Base-by-base conservation (phyloP, 768 basidiomycete species). In the Trametes maxima region DNA sequence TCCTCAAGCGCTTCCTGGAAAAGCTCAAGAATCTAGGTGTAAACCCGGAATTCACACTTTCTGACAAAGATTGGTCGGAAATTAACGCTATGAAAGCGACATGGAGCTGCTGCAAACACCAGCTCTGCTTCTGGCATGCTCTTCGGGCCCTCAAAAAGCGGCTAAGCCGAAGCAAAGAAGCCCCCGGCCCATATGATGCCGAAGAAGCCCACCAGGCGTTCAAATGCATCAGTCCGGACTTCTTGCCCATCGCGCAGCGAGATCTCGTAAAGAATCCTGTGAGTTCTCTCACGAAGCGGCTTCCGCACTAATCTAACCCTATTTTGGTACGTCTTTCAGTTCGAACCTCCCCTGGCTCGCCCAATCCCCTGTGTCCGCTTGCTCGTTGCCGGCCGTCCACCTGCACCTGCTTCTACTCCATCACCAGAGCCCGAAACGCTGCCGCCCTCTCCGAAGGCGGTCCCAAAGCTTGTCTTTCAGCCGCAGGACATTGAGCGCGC, bases 31-130 rank as follows among this genome's bases (percentile, higher is more conserved):
- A 60, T 52, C 40, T 75, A 66, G 69, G 63, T 51, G 5, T 72
- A 0, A 22, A 62, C 2, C 62, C 70, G 2, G 67, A 72, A 13
- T 59, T 73, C 43, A 76, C 72, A 0, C 58, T 68, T 2, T 49
- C 72, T 0, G 75, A 78, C 67, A 78, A 78, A 55, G 73, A 75
- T 47, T 65, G 56, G 56, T 60, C 72, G 0, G 75, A 76, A 46
- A 76, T 79, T 46, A 74, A 76, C 60, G 73, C 74, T 0, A 73
- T 72, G 59, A 54, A 50, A 0, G 56, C 51, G 0, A 51, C 60
- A 10, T 73, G 67, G 51, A 73, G 73, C 1, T 40, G 68, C 7
- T 73, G 74, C 11, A 79, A 79, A 53, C 74, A 76, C 37, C 76
- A 77, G 17, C 47, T 49, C 8, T 49, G 47, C 13, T 49, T 33